phyloP scores from a whole-genome alignment of 2,329 filamentous ascomycete species.

The Westerdykella sp. region DNA sequence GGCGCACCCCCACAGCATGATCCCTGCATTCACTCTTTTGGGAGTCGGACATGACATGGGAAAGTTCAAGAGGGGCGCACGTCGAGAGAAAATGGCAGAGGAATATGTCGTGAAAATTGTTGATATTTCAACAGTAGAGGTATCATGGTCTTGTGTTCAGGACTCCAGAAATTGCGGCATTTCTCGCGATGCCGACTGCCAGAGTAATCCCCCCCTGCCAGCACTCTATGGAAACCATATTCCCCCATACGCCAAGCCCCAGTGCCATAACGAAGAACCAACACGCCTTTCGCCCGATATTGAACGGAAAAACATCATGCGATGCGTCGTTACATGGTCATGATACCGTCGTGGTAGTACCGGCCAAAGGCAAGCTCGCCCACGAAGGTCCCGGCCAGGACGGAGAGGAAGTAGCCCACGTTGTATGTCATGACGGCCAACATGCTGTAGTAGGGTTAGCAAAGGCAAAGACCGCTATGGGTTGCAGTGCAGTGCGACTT shows the following conservation, averaged over 20 bases:
- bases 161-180: no score
- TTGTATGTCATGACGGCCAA: slow-evolving; percentile 88
- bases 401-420: slow-evolving; percentile 74
- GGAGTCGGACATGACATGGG: no score
- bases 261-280: slow-evolving; percentile 2
- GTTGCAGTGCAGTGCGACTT: slow-evolving; percentile 39
- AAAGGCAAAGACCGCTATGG: background rate
- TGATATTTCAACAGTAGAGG: no score
- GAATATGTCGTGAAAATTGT: no score
- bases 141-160: no score
- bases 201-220: slow-evolving; percentile 4
- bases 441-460: slow-evolving; percentile 57
- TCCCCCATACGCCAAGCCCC: slow-evolving; percentile 7
- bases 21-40: background rate
- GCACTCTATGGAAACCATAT: slow-evolving; percentile 12
- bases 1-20: background rate
- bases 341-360: slow-evolving; percentile 42
- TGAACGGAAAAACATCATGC: background rate
- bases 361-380: slow-evolving; percentile 77
- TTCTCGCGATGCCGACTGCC: no score
- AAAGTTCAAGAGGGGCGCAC: no score
- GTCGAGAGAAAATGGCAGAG: no score
- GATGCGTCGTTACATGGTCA: slow-evolving; percentile 19
- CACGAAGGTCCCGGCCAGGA: slow-evolving; percentile 74
- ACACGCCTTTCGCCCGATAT: slow-evolving; percentile 7